These are phyloP conservation scores for Lentinus tigrinus DNA, from an alignment of 768 basidiomycete genomes.

Conservation along the genomic window DNA sequence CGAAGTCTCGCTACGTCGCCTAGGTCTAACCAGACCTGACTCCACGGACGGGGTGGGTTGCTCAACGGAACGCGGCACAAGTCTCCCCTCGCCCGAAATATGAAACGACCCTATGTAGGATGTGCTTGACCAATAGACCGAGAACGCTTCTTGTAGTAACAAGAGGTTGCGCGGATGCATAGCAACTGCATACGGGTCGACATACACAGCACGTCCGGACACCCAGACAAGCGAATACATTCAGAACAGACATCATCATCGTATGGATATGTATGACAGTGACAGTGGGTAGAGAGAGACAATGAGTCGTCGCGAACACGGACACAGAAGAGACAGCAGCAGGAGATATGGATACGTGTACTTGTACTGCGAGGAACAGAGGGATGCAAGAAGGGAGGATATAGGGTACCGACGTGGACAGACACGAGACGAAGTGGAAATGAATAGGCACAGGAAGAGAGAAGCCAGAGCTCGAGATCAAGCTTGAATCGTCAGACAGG, in stretches of 20 bases:
- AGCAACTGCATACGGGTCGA: no score
- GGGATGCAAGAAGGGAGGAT: conserved; percentile 13
- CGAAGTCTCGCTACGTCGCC: not conserved
- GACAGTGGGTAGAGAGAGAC: not conserved
- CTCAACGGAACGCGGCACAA: no score
- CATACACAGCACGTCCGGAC: not conserved
- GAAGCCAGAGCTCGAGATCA: not conserved
- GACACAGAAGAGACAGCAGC: not conserved
- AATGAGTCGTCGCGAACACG: not conserved
- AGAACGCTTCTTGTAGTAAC: no score
- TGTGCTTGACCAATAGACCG: no score
- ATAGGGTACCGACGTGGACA: conserved; percentile 1
- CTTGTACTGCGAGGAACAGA: conserved; percentile 1
- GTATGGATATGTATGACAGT: not conserved
- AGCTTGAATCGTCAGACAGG: not conserved
- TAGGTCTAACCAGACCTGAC: no score
- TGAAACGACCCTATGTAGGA: no score
- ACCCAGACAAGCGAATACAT: not conserved
- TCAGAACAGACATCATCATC: not conserved
- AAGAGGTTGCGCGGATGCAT: no score
- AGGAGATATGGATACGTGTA: conserved; percentile 5
- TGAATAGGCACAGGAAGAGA: not conserved
- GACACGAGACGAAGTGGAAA: not conserved
- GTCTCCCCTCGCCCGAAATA: no score
- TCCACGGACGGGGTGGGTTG: no score